Percentiles rank a stretch among this genome's conserved stretches.
Conservation (phyloP, 2,329 filamentous ascomycete species). For the Gyromitra esculenta region DNA sequence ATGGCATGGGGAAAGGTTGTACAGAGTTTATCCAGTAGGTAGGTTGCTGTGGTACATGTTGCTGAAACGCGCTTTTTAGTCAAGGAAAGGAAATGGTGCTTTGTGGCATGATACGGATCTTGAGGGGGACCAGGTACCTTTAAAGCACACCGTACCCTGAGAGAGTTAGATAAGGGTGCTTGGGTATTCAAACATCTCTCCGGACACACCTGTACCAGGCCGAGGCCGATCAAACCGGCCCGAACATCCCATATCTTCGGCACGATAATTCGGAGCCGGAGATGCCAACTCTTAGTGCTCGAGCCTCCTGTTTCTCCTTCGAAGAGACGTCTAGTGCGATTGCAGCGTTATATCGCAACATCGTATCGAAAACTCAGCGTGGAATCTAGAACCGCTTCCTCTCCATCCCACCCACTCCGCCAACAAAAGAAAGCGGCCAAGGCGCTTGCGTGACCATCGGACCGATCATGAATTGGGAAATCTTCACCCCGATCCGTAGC, state of each 20-base stretch:
- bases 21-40: neutral
- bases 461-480: slow-evolving; percentile 39
- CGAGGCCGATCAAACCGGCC: neutral
- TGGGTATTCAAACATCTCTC: neutral
- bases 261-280: slow-evolving; percentile 10
- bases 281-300: neutral
- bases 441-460: slow-evolving; percentile 18
- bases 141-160: neutral
- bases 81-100: neutral
- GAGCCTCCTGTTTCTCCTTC: slow-evolving; percentile 2
- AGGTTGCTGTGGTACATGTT: neutral
- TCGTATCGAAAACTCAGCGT: slow-evolving; percentile 14
- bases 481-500: slow-evolving; percentile 20
- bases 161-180: neutral
- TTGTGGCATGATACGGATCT: neutral
- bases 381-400: neutral
- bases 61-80: neutral
- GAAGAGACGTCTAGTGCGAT: slow-evolving; percentile 5
- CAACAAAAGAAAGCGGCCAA: slow-evolving; percentile 28
- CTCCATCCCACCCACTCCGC: neutral
- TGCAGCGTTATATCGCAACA: slow-evolving; percentile 9
- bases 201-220: neutral
- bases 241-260: neutral
- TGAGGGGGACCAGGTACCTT: neutral
- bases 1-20: too few relatives aligned